phyloP scores from a whole-genome alignment of 257 asterid genomes.

The Fraxinus pennsylvanica region DNA sequence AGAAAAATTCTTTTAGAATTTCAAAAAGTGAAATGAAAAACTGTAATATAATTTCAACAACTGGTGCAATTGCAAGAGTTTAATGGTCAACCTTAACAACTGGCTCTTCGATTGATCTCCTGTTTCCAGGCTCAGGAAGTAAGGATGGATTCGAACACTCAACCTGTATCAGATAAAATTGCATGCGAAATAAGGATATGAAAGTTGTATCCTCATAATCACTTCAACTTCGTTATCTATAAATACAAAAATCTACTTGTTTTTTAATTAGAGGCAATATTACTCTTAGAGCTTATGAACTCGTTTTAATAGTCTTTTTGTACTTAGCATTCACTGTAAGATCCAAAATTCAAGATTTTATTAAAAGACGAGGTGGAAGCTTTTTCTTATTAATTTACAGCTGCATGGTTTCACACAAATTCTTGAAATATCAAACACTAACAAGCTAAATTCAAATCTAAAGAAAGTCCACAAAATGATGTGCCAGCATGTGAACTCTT shows the following conservation, averaged over 20 bases:
- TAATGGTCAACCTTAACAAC: constrained; percentile 68
- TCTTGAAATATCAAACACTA: constrained; percentile 1
- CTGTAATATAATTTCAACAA: constrained; percentile 15
- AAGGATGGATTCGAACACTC: constrained; percentile 95
- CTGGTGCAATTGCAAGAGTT: constrained; percentile 1
- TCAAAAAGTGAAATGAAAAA: constrained; percentile 26
- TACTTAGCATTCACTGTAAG: background rate
- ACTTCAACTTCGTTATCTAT: background rate
- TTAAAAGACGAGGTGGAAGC: background rate
- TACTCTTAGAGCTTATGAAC: background rate
- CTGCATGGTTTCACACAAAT: background rate
- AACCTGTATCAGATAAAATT: constrained; percentile 50
- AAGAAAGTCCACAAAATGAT: background rate
- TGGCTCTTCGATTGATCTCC: constrained; percentile 93
- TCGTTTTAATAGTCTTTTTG: background rate
- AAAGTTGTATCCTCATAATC: background rate
- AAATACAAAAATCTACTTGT: background rate
- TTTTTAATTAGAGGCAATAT: background rate
- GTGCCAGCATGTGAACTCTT: background rate
- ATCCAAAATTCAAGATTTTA: background rate
- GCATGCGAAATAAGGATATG: constrained; percentile 18
- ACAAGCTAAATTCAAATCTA: background rate
- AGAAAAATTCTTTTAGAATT: constrained; percentile 28
- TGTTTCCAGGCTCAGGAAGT: constrained; percentile 95
- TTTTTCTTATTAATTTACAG: background rate